These are phyloP conservation scores for Liriodendron chinense DNA, from an alignment of 164 flowering plant genomes.

Conservation along the genomic window DNA sequence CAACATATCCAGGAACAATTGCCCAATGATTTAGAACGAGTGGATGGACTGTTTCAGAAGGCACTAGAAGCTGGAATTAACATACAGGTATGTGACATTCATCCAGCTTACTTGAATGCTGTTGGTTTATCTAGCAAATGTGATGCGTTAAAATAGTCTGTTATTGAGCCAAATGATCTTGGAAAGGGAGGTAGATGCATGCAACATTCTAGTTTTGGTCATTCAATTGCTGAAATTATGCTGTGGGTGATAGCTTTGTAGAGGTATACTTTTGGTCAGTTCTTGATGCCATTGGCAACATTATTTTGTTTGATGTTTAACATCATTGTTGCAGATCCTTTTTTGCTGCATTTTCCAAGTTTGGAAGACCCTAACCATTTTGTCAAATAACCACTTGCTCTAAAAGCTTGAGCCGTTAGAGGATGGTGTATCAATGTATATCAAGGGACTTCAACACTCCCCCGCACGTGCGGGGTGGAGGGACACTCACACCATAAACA, in stretches of 20 bases:
- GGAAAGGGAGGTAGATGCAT: neutral
- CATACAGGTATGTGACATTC: conserved; percentile 59
- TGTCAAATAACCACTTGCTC: too few species aligned
- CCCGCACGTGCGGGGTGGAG: too few species aligned
- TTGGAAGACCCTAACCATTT: neutral
- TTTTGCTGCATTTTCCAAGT: neutral
- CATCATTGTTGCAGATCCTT: neutral
- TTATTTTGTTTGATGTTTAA: too few species aligned
- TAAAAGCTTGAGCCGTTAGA: too few species aligned
- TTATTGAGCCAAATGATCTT: neutral
- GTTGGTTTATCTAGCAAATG: neutral
- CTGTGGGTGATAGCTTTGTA: too few species aligned
- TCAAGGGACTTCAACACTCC: too few species aligned
- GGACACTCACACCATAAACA: too few species aligned
- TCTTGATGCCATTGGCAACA: too few species aligned
- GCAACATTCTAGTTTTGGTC: too few species aligned
- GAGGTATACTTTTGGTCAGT: too few species aligned
- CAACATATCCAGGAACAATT: conserved; percentile 69
- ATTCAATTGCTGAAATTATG: too few species aligned
- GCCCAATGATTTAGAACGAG: conserved; percentile 69
- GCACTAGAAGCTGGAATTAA: conserved; percentile 69
- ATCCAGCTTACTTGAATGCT: neutral
- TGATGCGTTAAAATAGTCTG: neutral
- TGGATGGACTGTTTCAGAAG: conserved; percentile 66
- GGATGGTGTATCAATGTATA: too few species aligned